Percentiles rank a stretch among this genome's conserved stretches.
phyloP scores from a whole-genome alignment of 78 protist genomes.

The Protostelium mycophagum region DNA sequence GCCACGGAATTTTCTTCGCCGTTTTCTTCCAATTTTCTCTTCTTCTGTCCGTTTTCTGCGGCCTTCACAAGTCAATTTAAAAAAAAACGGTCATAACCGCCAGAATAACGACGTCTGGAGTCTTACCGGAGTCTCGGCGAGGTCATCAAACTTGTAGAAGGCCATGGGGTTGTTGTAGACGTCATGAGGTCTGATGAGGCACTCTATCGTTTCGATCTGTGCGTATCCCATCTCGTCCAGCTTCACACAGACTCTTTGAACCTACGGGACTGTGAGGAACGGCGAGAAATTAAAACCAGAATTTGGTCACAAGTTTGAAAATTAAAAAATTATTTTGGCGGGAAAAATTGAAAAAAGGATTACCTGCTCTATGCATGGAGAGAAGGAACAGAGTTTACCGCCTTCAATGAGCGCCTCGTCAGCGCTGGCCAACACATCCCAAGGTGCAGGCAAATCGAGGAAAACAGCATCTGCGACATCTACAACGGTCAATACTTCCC shows the following conservation, averaged over 20 bases:
- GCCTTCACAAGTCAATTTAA: background rate
- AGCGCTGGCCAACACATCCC: slow-evolving; percentile 65
- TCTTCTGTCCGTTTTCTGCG: background rate
- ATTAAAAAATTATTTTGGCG: too few relatives aligned
- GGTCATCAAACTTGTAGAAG: background rate
- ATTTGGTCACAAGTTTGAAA: too few relatives aligned
- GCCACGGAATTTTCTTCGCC: background rate
- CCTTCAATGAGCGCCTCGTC: slow-evolving; percentile 44
- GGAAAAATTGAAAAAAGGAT: background rate
- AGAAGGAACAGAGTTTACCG: slow-evolving; percentile 82
- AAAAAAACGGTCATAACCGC: background rate
- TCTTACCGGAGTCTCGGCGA: too few relatives aligned
- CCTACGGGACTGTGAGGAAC: background rate
- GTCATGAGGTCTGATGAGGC: background rate
- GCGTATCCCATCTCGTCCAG: background rate
- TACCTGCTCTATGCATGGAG: slow-evolving; percentile 92
- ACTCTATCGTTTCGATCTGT: background rate
- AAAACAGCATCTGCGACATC: slow-evolving; percentile 74
- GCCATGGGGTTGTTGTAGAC: background rate
- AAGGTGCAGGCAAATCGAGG: slow-evolving; percentile 87
- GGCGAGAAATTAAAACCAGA: too few relatives aligned
- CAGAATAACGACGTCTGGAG: background rate
- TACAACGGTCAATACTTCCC: background rate
- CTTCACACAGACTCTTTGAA: background rate
- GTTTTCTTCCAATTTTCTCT: background rate